These are phyloP conservation scores for Wickerhamomyces bovis DNA, from an alignment of 805 yeast genomes.

Conservation along the genomic window DNA sequence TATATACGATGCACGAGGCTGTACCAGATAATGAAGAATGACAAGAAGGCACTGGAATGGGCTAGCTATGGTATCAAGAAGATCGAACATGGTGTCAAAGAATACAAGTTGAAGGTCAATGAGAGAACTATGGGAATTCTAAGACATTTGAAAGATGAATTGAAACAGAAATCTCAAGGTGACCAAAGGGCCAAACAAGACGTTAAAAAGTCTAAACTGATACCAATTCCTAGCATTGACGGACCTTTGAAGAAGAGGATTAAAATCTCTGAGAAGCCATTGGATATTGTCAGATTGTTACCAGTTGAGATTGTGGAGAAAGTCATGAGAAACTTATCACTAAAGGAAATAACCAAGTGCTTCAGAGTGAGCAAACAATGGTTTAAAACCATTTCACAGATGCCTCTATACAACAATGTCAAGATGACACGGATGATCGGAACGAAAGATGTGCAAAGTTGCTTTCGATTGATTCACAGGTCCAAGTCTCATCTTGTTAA, in stretches of 20 bases:
- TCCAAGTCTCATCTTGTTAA: conserved; percentile 5
- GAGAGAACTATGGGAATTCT: conserved; percentile 8
- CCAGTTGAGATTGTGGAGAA: conserved; percentile 11
- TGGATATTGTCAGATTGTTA: conserved; percentile 2
- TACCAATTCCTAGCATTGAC: conserved; percentile 3
- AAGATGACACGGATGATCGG: conserved; percentile 8
- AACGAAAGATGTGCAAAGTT: conserved; percentile 12
- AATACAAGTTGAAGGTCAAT: conserved; percentile 8
- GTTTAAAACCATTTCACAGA: conserved; percentile 8
- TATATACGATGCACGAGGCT: conserved; percentile 18
- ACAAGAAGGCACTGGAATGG: conserved; percentile 5
- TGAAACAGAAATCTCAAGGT: background rate
- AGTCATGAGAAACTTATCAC: conserved; percentile 1
- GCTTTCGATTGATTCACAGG: conserved; percentile 9
- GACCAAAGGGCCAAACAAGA: background rate
- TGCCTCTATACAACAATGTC: conserved; percentile 15
- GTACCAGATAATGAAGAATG: conserved; percentile 3
- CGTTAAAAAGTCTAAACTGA: conserved; percentile 3
- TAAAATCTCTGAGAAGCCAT: background rate
- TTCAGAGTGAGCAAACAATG: conserved; percentile 13
- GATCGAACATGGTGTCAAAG: conserved; percentile 4
- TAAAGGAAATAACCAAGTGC: conserved; percentile 4
- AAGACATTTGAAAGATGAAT: conserved; percentile 2
- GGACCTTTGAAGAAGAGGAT: background rate
- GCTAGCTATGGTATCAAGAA: conserved; percentile 8